Conservation (phyloP, 2,329 filamentous ascomycete species). For the Scolecobasidium constrictum region DNA sequence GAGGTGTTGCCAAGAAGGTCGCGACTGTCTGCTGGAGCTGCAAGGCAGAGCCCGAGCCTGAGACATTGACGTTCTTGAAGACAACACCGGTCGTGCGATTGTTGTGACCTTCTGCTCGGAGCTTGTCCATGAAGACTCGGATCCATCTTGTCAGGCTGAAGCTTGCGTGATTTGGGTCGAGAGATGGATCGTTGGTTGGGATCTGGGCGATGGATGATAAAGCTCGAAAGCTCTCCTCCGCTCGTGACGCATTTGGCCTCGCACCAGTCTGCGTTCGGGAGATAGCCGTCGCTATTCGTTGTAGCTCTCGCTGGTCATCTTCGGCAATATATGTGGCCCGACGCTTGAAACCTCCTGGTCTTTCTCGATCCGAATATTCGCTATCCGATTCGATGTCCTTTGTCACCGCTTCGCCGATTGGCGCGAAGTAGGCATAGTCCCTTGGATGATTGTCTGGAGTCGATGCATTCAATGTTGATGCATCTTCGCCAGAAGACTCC, state of each 20-base stretch:
- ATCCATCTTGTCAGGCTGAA: conserved; percentile 46
- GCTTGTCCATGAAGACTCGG: conserved; percentile 35
- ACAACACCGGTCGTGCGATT: conserved; percentile 47
- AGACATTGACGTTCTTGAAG: conserved; percentile 55
- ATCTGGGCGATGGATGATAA: conserved; percentile 26
- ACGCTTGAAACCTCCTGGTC: no score
- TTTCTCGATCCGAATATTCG: no score
- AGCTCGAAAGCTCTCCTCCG: no score
- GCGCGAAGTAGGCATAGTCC: no score
- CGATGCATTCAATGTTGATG: no score
- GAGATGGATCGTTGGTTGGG: conserved; percentile 32
- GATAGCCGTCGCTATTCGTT: conserved; percentile 2
- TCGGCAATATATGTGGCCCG: conserved; percentile 5
- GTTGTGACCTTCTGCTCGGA: conserved; percentile 46
- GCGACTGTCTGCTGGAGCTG: conserved; percentile 59
- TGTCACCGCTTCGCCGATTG: no score
- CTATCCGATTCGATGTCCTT: no score
- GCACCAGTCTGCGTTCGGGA: not conserved
- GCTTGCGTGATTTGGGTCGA: conserved; percentile 41
- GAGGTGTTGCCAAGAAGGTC: conserved; percentile 46
- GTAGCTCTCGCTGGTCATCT: conserved; percentile 10
- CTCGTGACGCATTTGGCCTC: conserved; percentile 14
- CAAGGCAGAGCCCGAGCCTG: conserved; percentile 54
- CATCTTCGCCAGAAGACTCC: no score
- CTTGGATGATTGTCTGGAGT: no score